phyloP scores from a whole-genome alignment of 129 eudicot species.

The Kitagawia praeruptora region DNA sequence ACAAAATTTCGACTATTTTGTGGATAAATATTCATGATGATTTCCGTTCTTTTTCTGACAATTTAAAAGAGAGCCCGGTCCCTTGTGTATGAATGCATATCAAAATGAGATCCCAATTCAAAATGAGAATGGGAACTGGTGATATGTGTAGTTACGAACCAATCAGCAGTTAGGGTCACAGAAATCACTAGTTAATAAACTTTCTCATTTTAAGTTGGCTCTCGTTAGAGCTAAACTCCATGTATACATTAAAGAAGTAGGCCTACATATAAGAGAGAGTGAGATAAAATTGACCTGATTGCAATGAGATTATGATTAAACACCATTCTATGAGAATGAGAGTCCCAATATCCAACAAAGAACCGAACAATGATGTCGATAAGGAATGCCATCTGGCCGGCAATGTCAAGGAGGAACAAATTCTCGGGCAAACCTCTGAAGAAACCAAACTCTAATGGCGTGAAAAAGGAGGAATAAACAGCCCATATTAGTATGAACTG shows the following conservation, averaged over 20 bases:
- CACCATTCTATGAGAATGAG: constrained; percentile 38
- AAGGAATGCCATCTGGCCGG: constrained; percentile 60
- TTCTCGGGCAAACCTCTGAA: constrained; percentile 61
- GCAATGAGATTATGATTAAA: constrained; percentile 44
- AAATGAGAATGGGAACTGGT: too few relatives aligned
- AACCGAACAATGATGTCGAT: constrained; percentile 45
- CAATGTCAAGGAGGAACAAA: constrained; percentile 61
- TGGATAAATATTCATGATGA: too few relatives aligned
- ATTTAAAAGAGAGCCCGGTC: too few relatives aligned
- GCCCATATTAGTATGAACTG: constrained; percentile 70
- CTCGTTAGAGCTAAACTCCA: too few relatives aligned
- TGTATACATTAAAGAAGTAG: background rate
- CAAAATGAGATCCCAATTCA: too few relatives aligned
- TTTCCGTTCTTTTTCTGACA: too few relatives aligned
- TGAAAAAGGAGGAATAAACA: constrained; percentile 68
- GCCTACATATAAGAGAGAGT: background rate
- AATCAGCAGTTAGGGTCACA: too few relatives aligned
- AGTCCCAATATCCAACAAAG: constrained; percentile 46
- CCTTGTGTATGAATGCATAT: too few relatives aligned
- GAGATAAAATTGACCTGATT: constrained; percentile 21
- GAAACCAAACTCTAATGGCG: constrained; percentile 68
- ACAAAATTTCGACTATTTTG: too few relatives aligned
- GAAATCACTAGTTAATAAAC: too few relatives aligned
- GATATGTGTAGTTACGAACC: too few relatives aligned
- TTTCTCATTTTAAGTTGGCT: too few relatives aligned